phyloP scores from a whole-genome alignment of 768 basidiomycete species.

The Russula olivacea region DNA sequence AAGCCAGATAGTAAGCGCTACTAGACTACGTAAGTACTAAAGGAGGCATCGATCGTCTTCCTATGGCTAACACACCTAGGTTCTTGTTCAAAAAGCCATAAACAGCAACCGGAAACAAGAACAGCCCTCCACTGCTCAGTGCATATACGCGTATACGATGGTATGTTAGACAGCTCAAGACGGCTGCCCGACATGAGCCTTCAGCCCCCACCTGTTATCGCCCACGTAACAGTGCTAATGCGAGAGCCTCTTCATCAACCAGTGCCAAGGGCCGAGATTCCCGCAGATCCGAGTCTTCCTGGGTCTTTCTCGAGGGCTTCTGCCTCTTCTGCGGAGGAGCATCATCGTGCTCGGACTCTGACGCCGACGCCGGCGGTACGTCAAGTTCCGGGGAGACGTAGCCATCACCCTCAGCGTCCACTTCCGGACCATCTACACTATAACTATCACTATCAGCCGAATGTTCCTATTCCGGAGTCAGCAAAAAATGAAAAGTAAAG shows the following conservation, averaged over 20 bases:
- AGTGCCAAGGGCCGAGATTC: conserved; percentile 33
- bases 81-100: not conserved
- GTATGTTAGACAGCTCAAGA: not conserved
- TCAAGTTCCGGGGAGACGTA: conserved; percentile 71
- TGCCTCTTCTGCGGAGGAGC: conserved; percentile 33
- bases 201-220: conserved; percentile 21
- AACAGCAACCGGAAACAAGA: not conserved
- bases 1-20: too few relatives aligned
- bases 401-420: conserved; percentile 47
- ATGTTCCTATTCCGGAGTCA: conserved; percentile 12
- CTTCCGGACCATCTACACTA: conserved; percentile 29
- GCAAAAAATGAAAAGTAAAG: not conserved
- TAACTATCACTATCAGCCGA: conserved; percentile 30
- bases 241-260: conserved; percentile 59
- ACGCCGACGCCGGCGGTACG: conserved; percentile 35
- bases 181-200: not conserved
- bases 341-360: conserved; percentile 29
- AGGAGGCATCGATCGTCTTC: not conserved
- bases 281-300: conserved; percentile 7
- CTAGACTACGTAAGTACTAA: too few relatives aligned
- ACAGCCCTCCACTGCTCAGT: not conserved
- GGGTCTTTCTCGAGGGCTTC: conserved; percentile 26
- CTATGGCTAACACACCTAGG: not conserved
- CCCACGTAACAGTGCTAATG: conserved; percentile 49
- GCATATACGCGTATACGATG: too few relatives aligned